Evolutionary conservation across 257 asterid genomes (phyloP), one percentile per base, ranked within the genome.

Genomic region (Voacanga thouarsii): DNA sequence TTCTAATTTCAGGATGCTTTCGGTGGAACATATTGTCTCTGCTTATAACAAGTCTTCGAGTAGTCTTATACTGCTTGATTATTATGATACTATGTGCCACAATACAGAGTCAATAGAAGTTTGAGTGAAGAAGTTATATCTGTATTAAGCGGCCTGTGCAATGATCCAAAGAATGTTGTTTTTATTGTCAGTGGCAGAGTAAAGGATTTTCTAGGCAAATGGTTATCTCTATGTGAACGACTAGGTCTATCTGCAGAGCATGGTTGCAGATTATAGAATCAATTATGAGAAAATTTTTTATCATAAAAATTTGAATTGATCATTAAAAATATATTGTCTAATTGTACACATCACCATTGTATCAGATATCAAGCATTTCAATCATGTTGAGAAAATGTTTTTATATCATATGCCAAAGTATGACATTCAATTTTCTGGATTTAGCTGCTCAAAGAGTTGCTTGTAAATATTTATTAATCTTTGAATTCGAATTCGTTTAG

Each of bases 191-290:
- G 98, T 72, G 98, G 98, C 45, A 81, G 97, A 85, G 95, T 95
- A 30, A 91, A 79, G 82, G 95, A 89, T 64, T 78, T 95, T 3
- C 83, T 93, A 6, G 83, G 89, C 39, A 88, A 84, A 81, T 93
- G 98, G 98, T 91, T 91, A 81, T 79, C 85, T 28, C 86, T 88
- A 1, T 93, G 97, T 37, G 87, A 89, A 16, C 85, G 78, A 26
- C 97, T 93, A 3, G 98, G 98, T 44, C 84, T 93, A 0, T 90
- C 97, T 56, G 97, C 97, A 1, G 98, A 93, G 77, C 98, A 93
- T 49, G 98, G 98, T 63, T 92, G 87, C 79, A n/a, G n/a, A n/a
- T n/a, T n/a, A n/a, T n/a, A n/a, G n/a, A n/a, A n/a, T n/a, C n/a
- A n/a, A n/a, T n/a, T n/a, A n/a, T n/a, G n/a, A n/a, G n/a, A n/a